These are phyloP conservation scores for Backusella tarrabulga DNA, from an alignment of 192 early-diverging fungal species.

Conservation along the genomic window DNA sequence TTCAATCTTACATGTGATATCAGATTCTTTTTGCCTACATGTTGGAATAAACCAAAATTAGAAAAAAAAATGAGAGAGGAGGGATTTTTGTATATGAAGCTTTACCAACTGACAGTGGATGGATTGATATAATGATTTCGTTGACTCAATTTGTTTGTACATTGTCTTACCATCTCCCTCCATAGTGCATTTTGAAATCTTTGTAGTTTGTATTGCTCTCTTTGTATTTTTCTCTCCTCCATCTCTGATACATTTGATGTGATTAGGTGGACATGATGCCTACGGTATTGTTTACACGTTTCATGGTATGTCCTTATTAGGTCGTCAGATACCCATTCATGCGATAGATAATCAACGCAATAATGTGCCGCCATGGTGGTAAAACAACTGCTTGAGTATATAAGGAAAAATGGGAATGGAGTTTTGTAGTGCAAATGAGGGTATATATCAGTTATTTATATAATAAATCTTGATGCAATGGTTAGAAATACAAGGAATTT, in stretches of 20 bases:
- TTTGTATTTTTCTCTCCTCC: background rate
- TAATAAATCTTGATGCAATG: background rate
- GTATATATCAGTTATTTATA: background rate
- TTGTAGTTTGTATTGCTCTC: slow-evolving; percentile 24
- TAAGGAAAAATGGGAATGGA: slow-evolving; percentile 1
- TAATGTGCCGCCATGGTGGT: slow-evolving; percentile 13
- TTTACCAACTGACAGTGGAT: slow-evolving; percentile 38
- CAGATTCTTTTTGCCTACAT: slow-evolving; percentile 40
- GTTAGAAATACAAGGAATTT: background rate
- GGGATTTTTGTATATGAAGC: background rate
- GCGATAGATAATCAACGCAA: slow-evolving; percentile 36
- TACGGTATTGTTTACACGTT: slow-evolving; percentile 15
- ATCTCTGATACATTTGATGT: background rate
- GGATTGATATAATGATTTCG: slow-evolving; percentile 21
- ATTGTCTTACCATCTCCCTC: slow-evolving; percentile 33
- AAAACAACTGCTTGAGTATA: background rate
- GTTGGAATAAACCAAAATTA: background rate
- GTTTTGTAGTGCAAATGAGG: background rate
- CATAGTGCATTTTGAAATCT: slow-evolving; percentile 42
- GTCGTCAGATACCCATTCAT: slow-evolving; percentile 25
- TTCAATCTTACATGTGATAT: slow-evolving; percentile 36
- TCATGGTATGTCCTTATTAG: slow-evolving; percentile 18
- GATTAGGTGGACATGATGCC: background rate
- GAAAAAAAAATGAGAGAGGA: background rate
- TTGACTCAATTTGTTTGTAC: slow-evolving; percentile 14